Evolutionary conservation across 495 filamentous ascomycete species (phyloP).

Genomic region (Penicillium dipodomyicola): DNA sequence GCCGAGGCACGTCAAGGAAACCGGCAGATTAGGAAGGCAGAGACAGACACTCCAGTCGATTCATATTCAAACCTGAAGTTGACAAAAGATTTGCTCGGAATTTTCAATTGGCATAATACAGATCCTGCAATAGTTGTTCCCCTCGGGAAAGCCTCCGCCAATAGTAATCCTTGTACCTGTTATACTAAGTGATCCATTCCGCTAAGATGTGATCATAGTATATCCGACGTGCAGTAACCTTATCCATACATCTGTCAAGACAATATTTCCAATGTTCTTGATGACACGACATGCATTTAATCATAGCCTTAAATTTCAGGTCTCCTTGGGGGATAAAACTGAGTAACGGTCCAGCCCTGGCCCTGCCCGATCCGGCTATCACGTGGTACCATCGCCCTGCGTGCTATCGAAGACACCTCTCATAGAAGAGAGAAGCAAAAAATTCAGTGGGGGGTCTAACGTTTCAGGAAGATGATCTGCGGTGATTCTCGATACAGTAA

Average conservation of each 20-base stretch:
- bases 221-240: neutral
- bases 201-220: neutral
- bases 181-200: neutral
- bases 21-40: too few species aligned
- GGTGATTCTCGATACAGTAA: neutral
- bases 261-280: neutral
- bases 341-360: neutral
- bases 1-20: too few species aligned
- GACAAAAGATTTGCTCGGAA: too few species aligned
- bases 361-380: neutral
- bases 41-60: too few species aligned
- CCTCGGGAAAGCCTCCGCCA: neutral
- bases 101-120: neutral
- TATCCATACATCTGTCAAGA: neutral
- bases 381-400: neutral
- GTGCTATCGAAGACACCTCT: neutral
- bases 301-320: neutral
- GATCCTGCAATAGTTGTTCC: neutral
- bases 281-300: too few species aligned
- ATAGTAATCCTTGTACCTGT: neutral
- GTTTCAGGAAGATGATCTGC: conserved; percentile 6
- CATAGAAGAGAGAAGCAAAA: neutral
- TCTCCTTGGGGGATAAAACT: neutral
- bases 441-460: neutral
- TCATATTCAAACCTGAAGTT: too few species aligned